Base-by-base conservation (phyloP, 768 basidiomycete species). In the Leccinum broughii region DNA sequence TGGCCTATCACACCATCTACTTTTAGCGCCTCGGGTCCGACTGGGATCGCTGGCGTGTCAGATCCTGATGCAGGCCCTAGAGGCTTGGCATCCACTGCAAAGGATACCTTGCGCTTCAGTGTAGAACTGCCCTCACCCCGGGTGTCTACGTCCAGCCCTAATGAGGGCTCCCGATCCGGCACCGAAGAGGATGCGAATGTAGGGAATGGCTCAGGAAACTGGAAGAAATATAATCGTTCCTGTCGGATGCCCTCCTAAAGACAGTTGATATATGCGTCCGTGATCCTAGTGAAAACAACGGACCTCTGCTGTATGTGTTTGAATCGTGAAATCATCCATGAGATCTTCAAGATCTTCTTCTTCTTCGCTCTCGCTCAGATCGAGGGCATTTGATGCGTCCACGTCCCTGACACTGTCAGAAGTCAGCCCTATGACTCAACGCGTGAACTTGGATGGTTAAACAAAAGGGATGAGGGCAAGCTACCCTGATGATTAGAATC, bases 161-260 rank as follows among this genome's bases (percentile, higher is more conserved):
- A 75, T 17, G 67, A 48, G 24, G 66, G 58, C 9, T 60, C 65
- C 54, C 76, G 68, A 9, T 70, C 67, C 20, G 75, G 61, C 8
- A 73, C 62, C 7, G 70, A 56, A 60, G 77, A 68, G 7, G 83
- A 76, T 2, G 77, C 60, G 75, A 95, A 95, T 5, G 77, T 81
- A 0, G 94, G 93, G 74, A 97, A 95, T 0, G 92, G 90, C 9
- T 79, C 72, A 0, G 95, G 95, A 67, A 96, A 96, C 70, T 95
- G 93, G 77, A 96, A 95, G 65, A 94, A 88, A 68, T 90, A 96
- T 4, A 96, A 76, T 20, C 82, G 80, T 56, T 92, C 88, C 72
- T 85, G 86, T 55, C 79, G 80, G 39, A 81, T 64, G 54, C 77
- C 70, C 28, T 78, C 83, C 85, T 88, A 66, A 22, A 51, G 17